A percentile compares a stretch with the other conserved stretches of the same genome.
phyloP scores from a whole-genome alignment of 108 stramenopile genomes.

The Pseudonitzschia pungens region DNA sequence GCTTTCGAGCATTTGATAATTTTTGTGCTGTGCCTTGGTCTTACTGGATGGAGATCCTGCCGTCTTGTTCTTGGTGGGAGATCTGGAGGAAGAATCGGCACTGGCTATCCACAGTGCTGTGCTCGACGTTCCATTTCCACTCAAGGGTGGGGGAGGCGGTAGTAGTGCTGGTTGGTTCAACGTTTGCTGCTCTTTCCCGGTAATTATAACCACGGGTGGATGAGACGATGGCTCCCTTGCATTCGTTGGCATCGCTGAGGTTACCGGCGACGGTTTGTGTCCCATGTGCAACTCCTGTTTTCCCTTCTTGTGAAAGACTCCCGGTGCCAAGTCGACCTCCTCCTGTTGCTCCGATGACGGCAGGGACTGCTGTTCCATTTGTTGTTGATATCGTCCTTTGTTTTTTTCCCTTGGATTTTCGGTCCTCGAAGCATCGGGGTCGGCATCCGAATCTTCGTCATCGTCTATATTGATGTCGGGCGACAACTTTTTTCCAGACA shows the following conservation, averaged over 20 bases:
- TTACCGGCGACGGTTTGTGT: conserved; percentile 16
- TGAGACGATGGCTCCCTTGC: neutral
- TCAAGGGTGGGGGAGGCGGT: neutral
- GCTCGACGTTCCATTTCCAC: conserved; percentile 14
- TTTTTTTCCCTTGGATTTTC: neutral
- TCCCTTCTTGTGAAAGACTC: conserved; percentile 23
- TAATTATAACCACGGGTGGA: neutral
- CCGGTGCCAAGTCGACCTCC: conserved; percentile 7
- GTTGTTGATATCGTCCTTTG: neutral
- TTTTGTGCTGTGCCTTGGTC: neutral
- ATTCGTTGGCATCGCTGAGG: neutral
- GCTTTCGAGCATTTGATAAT: conserved; percentile 7
- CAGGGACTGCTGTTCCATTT: too few species aligned
- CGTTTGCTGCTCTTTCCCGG: too few species aligned
- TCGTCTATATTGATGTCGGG: neutral
- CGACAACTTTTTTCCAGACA: too few species aligned
- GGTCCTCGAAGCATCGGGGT: neutral
- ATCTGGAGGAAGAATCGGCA: neutral
- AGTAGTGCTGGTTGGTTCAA: too few species aligned
- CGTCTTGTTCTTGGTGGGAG: neutral
- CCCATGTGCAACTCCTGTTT: conserved; percentile 23
- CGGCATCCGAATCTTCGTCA: neutral
- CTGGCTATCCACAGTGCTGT: conserved; percentile 21
- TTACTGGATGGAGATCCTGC: neutral
- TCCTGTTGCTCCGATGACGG: neutral